phyloP scores from a whole-genome alignment of 495 filamentous ascomycete genomes.

The Rusavskia elegans region DNA sequence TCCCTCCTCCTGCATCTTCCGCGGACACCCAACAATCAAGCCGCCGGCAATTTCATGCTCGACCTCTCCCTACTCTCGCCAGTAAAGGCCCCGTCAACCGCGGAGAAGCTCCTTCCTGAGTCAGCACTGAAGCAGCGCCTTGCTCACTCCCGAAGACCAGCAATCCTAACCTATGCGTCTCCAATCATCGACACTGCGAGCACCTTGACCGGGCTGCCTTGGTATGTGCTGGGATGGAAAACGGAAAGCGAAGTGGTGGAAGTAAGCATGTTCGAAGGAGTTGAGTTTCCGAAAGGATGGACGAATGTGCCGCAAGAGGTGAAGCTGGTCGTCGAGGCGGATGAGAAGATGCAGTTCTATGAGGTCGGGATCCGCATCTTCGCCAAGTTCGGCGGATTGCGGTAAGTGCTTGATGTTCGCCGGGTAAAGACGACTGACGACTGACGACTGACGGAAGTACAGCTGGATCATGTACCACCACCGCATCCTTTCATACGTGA shows the following conservation, averaged over 20 bases:
- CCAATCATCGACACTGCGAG: slow-evolving; percentile 36
- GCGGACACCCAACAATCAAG: slow-evolving; percentile 35
- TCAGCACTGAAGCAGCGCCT: slow-evolving; percentile 16
- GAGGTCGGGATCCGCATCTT: slow-evolving; percentile 46
- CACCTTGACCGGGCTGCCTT: slow-evolving; percentile 36
- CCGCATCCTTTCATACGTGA: slow-evolving; percentile 46
- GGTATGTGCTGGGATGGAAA: slow-evolving; percentile 42
- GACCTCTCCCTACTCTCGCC: slow-evolving; percentile 48
- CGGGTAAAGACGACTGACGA: too few species aligned
- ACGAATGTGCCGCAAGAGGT: slow-evolving; percentile 39
- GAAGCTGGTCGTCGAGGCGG: slow-evolving; percentile 50
- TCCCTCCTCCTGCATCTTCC: slow-evolving; percentile 58
- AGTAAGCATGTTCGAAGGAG: slow-evolving; percentile 54
- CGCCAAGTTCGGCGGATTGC: slow-evolving; percentile 56
- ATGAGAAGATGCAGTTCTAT: slow-evolving; percentile 60
- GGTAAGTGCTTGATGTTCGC: slow-evolving; percentile 21
- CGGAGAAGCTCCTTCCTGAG: background rate
- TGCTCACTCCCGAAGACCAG: slow-evolving; percentile 39
- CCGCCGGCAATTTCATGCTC: slow-evolving; percentile 83
- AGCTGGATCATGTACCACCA: slow-evolving; percentile 78
- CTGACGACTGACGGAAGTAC: background rate
- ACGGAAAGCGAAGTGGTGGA: slow-evolving; percentile 40
- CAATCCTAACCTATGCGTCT: slow-evolving; percentile 50
- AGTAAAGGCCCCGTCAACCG: slow-evolving; percentile 12
- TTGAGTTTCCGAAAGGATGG: slow-evolving; percentile 43